phyloP scores from a whole-genome alignment of 345 rosid genomes.

The Boechera retrofracta region DNA sequence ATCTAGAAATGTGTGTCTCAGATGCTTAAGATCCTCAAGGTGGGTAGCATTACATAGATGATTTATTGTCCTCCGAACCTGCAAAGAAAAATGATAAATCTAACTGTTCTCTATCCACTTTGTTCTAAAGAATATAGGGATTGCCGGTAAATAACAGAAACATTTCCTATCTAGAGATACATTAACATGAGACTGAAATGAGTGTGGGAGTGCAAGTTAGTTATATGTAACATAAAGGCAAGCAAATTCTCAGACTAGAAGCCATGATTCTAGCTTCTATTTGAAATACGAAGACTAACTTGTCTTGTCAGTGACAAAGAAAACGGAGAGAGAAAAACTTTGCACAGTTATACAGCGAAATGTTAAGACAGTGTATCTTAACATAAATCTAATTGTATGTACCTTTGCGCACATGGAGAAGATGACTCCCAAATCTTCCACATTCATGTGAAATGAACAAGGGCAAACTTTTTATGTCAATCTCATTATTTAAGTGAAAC shows the following conservation, averaged over 20 bases:
- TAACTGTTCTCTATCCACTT: slow-evolving; percentile 10
- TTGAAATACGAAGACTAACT: neutral
- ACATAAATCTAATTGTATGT: neutral
- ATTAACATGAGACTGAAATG: slow-evolving; percentile 1
- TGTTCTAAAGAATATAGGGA: neutral
- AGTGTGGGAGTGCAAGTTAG: neutral
- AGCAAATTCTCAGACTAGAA: neutral
- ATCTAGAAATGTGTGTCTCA: neutral
- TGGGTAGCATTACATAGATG: slow-evolving; percentile 21
- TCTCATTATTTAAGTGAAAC: slow-evolving; percentile 40
- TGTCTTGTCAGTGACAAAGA: slow-evolving; percentile 1
- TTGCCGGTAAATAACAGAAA: neutral
- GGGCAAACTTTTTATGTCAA: slow-evolving; percentile 48
- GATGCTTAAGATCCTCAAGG: slow-evolving; percentile 7
- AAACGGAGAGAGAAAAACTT: neutral
- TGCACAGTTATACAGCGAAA: neutral
- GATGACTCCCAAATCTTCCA: slow-evolving; percentile 50
- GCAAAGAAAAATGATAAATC: slow-evolving; percentile 3
- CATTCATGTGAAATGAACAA: slow-evolving; percentile 51
- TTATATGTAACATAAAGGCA: slow-evolving; percentile 1
- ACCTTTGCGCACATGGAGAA: slow-evolving; percentile 61
- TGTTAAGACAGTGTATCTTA: neutral
- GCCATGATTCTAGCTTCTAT: neutral
- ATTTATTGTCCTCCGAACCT: slow-evolving; percentile 25
- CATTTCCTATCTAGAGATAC: neutral